These are phyloP conservation scores for Cytidiella melzeri DNA, from an alignment of 768 basidiomycete species.

Conservation along the genomic window DNA sequence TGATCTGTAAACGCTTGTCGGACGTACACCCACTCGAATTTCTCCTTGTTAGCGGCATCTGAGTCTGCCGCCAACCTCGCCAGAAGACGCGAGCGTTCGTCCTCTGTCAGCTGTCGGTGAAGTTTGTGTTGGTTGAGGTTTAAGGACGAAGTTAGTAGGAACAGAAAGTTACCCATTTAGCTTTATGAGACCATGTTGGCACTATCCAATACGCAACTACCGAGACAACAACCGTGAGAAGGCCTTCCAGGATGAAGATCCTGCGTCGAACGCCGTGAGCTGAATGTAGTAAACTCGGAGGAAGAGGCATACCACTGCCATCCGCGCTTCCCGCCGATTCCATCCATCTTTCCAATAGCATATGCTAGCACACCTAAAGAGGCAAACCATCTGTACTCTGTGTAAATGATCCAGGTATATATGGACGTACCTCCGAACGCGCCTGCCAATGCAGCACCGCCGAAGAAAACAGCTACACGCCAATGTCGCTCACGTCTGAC, in stretches of 20 bases:
- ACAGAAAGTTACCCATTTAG: slow-evolving; percentile 12
- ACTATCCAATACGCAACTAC: slow-evolving; percentile 46
- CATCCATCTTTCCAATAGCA: slow-evolving; percentile 20
- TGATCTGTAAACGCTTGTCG: slow-evolving; percentile 51
- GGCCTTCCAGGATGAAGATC: slow-evolving; percentile 56
- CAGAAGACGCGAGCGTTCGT: slow-evolving; percentile 44
- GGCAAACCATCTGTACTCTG: background rate
- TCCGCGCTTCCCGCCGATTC: slow-evolving; percentile 50
- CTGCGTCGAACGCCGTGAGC: slow-evolving; percentile 26
- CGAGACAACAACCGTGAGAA: slow-evolving; percentile 44
- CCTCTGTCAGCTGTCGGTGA: slow-evolving; percentile 39
- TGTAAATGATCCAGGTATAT: no score
- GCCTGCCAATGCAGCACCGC: slow-evolving; percentile 55
- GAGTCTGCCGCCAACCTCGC: slow-evolving; percentile 45
- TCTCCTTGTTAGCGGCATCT: slow-evolving; percentile 47
- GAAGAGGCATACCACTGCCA: slow-evolving; percentile 46
- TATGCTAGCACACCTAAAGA: slow-evolving; percentile 41
- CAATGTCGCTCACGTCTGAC: slow-evolving; percentile 50
- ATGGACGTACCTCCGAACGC: slow-evolving; percentile 48
- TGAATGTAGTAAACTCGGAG: background rate
- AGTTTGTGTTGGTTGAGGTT: slow-evolving; percentile 38
- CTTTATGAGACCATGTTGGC: slow-evolving; percentile 49
- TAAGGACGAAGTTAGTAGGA: background rate
- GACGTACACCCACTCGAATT: slow-evolving; percentile 53
- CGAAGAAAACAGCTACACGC: slow-evolving; percentile 59